These are phyloP conservation scores for Plantago major DNA, from an alignment of 257 asterid genomes.

Conservation along the genomic window DNA sequence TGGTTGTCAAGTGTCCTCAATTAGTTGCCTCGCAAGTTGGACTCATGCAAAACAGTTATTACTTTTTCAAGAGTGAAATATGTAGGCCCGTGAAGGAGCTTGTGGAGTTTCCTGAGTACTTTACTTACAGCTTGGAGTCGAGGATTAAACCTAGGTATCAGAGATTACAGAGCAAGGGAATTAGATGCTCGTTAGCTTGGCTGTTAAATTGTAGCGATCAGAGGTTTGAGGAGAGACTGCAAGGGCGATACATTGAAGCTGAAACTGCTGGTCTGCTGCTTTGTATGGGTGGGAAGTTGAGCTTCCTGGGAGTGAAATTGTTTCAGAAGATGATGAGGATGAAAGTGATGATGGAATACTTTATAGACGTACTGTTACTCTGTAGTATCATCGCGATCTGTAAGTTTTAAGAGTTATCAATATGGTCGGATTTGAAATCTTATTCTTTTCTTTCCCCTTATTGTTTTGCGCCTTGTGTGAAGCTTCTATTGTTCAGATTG, in stretches of 20 bases:
- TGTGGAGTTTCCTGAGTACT: constrained; percentile 82
- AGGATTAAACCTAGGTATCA: constrained; percentile 84
- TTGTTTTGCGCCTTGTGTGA: too few species aligned
- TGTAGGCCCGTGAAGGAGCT: constrained; percentile 63
- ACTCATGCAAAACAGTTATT: constrained; percentile 79
- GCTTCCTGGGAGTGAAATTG: constrained; percentile 56
- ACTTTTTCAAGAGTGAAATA: constrained; percentile 86
- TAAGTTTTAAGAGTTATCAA: background rate
- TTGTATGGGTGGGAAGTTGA: constrained; percentile 80
- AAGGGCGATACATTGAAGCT: constrained; percentile 74
- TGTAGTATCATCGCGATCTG: constrained; percentile 29
- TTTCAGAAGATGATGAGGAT: constrained; percentile 75
- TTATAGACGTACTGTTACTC: constrained; percentile 74
- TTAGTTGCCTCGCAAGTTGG: constrained; percentile 69
- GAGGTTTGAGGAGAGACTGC: constrained; percentile 83
- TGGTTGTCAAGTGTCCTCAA: constrained; percentile 88
- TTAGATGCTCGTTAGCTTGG: constrained; percentile 82
- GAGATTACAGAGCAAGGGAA: constrained; percentile 66
- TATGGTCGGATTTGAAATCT: too few species aligned
- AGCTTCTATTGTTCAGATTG: too few species aligned
- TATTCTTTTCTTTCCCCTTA: too few species aligned
- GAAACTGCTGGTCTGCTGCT: constrained; percentile 74
- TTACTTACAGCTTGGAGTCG: constrained; percentile 78
- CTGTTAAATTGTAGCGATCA: constrained; percentile 89
- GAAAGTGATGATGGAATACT: constrained; percentile 89